Conservation (phyloP, 1,139 yeast species). For the Scheffersomyces stambukii region DNA sequence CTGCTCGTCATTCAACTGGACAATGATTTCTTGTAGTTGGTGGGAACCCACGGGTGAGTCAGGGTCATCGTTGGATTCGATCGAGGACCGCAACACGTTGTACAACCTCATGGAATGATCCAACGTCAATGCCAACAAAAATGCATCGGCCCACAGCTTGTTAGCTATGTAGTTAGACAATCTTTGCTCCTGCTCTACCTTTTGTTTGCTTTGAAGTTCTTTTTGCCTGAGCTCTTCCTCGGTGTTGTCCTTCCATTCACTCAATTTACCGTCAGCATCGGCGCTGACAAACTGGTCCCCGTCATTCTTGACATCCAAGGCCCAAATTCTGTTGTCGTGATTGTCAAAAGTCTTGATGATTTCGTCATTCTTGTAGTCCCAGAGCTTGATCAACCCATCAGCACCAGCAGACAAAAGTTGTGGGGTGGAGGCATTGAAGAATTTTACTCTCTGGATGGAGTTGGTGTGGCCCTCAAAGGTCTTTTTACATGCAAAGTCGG, state of each 20-base stretch:
- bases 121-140: conserved; percentile 75
- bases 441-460: conserved; percentile 78
- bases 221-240: conserved; percentile 55
- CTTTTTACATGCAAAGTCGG: conserved; percentile 66
- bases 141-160: conserved; percentile 86
- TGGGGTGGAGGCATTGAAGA: conserved; percentile 54
- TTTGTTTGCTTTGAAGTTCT: conserved; percentile 49
- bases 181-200: conserved; percentile 84
- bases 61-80: conserved; percentile 40
- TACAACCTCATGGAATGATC: conserved; percentile 85
- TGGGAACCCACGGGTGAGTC: conserved; percentile 55
- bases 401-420: conserved; percentile 87
- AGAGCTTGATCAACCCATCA: conserved; percentile 86
- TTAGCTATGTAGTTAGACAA: conserved; percentile 66
- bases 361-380: conserved; percentile 82
- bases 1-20: conserved; percentile 55
- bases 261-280: conserved; percentile 91
- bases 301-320: conserved; percentile 61
- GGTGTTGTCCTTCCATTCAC: conserved; percentile 85
- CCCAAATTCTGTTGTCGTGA: conserved; percentile 95
- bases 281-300: conserved; percentile 76
- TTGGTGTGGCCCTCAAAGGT: conserved; percentile 95
- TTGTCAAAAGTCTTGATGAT: conserved; percentile 79
- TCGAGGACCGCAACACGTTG: conserved; percentile 59
- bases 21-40: conserved; percentile 64